Conservation (phyloP, 495 filamentous ascomycete genomes). For the Gamarada debralockiae region DNA sequence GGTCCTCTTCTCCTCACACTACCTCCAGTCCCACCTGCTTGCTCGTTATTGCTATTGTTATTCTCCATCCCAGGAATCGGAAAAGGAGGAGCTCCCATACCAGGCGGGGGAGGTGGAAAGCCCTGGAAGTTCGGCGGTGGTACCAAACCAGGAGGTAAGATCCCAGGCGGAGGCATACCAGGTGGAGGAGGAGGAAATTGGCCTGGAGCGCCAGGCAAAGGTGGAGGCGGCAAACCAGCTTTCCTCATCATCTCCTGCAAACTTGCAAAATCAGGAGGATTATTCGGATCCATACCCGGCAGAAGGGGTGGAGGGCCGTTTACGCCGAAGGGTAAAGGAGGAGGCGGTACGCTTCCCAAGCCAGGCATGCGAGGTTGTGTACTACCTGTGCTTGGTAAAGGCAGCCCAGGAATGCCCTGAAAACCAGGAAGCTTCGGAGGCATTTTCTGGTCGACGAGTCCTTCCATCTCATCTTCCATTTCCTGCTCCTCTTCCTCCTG, state of each 20-base stretch:
- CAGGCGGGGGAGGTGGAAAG: conserved; percentile 17
- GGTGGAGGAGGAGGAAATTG: conserved; percentile 33
- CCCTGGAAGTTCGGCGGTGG: conserved; percentile 27
- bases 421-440: conserved; percentile 42
- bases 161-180: conserved; percentile 46
- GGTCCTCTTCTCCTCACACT: conserved; percentile 54
- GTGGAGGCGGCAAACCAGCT: conserved; percentile 44
- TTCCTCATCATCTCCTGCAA: conserved; percentile 60
- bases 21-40: conserved; percentile 15
- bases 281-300: conserved; percentile 50
- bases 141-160: conserved; percentile 40
- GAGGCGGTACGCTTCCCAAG: conserved; percentile 42
- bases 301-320: conserved; percentile 44
- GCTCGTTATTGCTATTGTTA: conserved; percentile 4
- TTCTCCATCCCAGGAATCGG: conserved; percentile 13
- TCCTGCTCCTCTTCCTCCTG: conserved; percentile 93
- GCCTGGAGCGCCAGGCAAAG: conserved; percentile 22
- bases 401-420: conserved; percentile 49
- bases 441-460: conserved; percentile 92
- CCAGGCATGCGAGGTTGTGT: conserved; percentile 40
- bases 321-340: conserved; percentile 34
- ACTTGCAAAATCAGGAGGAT: conserved; percentile 64
- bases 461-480: conserved; percentile 86
- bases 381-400: conserved; percentile 33
- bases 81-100: conserved; percentile 8